Conservation (phyloP, 2,329 filamentous ascomycete species). For the Fusarium ambrosium region DNA sequence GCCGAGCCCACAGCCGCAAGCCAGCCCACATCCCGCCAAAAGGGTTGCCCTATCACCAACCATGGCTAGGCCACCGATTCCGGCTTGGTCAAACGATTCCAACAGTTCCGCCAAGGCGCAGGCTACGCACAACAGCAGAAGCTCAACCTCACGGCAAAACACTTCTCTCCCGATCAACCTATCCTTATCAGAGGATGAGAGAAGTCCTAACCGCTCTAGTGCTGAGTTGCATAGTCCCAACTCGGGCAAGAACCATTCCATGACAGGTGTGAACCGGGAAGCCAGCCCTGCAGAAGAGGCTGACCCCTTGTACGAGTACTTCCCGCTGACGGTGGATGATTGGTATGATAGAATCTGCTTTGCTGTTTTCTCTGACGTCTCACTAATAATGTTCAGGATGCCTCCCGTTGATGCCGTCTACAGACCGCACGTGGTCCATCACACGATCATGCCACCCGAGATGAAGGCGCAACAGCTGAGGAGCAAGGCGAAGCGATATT, state of each 20-base stretch:
- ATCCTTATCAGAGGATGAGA: slow-evolving; percentile 72
- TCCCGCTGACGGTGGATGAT: slow-evolving; percentile 90
- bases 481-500: slow-evolving; percentile 79
- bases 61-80: slow-evolving; percentile 66
- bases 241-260: slow-evolving; percentile 55
- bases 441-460: slow-evolving; percentile 79
- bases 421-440: slow-evolving; percentile 92
- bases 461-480: slow-evolving; percentile 76
- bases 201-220: slow-evolving; percentile 66
- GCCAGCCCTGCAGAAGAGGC: slow-evolving; percentile 80
- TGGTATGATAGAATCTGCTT: slow-evolving; percentile 65
- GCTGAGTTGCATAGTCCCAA: slow-evolving; percentile 67
- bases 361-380: background rate
- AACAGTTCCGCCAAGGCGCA: slow-evolving; percentile 42
- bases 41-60: slow-evolving; percentile 66
- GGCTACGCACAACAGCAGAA: slow-evolving; percentile 37
- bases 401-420: slow-evolving; percentile 92
- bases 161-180: slow-evolving; percentile 62
- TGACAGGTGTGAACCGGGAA: slow-evolving; percentile 55
- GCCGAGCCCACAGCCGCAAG: slow-evolving; percentile 46
- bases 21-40: slow-evolving; percentile 65
- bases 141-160: slow-evolving; percentile 45
- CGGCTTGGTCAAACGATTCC: slow-evolving; percentile 61
- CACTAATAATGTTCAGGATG: slow-evolving; percentile 67
- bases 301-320: slow-evolving; percentile 94